phyloP scores from a whole-genome alignment of 176 grass and related monocot genomes.

The Olyra latifolia region DNA sequence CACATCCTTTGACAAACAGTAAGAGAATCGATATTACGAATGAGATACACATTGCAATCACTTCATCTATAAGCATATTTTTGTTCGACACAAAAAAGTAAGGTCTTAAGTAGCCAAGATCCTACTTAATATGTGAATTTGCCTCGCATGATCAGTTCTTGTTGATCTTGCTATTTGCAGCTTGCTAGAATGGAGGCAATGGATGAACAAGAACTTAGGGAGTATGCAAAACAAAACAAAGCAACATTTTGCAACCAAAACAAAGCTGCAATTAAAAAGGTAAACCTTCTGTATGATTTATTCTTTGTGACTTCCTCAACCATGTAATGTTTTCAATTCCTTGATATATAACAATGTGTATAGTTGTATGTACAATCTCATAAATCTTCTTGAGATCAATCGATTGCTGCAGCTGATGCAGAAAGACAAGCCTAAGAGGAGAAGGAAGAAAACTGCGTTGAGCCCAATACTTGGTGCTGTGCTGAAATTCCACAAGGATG shows the following conservation, averaged over 20 bases:
- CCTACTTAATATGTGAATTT: background rate
- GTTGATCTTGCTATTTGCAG: background rate
- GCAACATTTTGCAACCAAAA: background rate
- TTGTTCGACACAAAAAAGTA: background rate
- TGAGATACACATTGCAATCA: background rate
- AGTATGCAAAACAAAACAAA: background rate
- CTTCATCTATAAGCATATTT: background rate
- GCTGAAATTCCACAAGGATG: slow-evolving; percentile 24
- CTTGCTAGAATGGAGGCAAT: background rate
- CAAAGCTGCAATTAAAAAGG: slow-evolving; percentile 13
- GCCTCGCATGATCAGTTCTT: background rate
- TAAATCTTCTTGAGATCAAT: background rate
- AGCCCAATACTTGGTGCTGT: slow-evolving; percentile 29
- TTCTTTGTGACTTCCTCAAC: background rate
- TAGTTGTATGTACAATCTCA: background rate
- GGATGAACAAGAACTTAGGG: background rate
- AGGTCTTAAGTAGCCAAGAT: background rate
- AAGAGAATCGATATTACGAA: background rate
- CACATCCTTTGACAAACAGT: background rate
- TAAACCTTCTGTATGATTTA: background rate
- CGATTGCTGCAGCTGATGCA: background rate
- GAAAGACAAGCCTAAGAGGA: background rate
- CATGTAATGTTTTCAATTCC: background rate
- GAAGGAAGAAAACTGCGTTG: background rate
- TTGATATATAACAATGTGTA: background rate